A percentile compares a stretch with the other conserved stretches of the same genome.
These are phyloP conservation scores for Malassezia arunalokei DNA, from an alignment of 1,284 basidiomycete species.

Conservation along the genomic window DNA sequence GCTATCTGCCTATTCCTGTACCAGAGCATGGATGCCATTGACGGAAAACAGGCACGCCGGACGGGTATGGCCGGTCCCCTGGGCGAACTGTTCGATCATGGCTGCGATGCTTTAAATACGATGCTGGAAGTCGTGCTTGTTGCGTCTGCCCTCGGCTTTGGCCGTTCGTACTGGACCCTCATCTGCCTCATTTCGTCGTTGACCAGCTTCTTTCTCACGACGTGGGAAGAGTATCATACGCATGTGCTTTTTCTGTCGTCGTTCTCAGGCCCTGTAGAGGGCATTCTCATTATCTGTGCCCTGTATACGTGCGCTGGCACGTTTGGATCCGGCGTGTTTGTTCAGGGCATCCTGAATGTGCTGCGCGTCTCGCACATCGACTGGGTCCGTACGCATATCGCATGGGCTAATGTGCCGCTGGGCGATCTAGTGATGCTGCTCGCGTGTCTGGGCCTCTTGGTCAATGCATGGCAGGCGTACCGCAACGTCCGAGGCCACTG, in stretches of 20 bases:
- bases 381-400: conserved; percentile 36
- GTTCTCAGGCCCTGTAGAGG: conserved; percentile 92
- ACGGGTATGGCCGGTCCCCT: conserved; percentile 92
- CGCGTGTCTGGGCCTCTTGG: conserved; percentile 59
- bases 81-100: conserved; percentile 95
- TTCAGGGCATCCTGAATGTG: conserved; percentile 58
- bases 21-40: conserved; percentile 77
- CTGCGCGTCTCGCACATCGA: conserved; percentile 53
- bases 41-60: conserved; percentile 85
- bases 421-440: conserved; percentile 83
- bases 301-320: conserved; percentile 60
- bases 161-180: conserved; percentile 91
- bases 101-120: conserved; percentile 73
- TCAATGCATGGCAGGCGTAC: conserved; percentile 62
- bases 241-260: conserved; percentile 54
- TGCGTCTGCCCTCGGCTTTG: conserved; percentile 58
- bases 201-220: conserved; percentile 84
- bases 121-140: conserved; percentile 50
- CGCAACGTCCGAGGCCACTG: conserved; percentile 24
- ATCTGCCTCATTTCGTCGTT: conserved; percentile 71
- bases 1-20: conserved; percentile 79
- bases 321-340: conserved; percentile 61
- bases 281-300: conserved; percentile 71
- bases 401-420: conserved; percentile 57
- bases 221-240: conserved; percentile 97